Evolutionary conservation across 2,329 filamentous ascomycete genomes (phyloP).

Genomic region (Colletotrichum sansevieriae): DNA sequence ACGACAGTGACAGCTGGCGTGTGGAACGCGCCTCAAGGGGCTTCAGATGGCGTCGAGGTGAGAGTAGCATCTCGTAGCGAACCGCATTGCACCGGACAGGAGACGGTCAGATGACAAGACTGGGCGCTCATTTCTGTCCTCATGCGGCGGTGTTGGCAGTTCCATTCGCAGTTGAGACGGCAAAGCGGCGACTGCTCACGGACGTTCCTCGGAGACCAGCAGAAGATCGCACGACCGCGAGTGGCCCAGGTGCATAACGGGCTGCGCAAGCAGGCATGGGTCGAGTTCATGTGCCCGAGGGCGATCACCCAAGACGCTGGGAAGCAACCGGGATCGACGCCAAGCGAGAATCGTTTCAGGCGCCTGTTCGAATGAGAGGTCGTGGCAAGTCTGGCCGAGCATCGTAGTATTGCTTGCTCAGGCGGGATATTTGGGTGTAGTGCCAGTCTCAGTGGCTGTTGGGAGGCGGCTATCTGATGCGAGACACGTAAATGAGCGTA

Average conservation of each 20-base stretch:
- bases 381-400: conserved; percentile 10
- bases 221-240: conserved; percentile 12
- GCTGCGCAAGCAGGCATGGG: background rate
- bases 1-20: conserved; percentile 28
- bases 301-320: conserved; percentile 14
- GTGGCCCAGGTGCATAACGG: background rate
- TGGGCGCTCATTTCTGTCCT: conserved; percentile 11
- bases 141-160: conserved; percentile 21
- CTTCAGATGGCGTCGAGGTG: conserved; percentile 33
- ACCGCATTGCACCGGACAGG: conserved; percentile 18
- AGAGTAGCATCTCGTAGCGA: conserved; percentile 30
- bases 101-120: conserved; percentile 38
- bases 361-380: conserved; percentile 9
- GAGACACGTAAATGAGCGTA: background rate
- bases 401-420: background rate
- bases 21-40: conserved; percentile 4
- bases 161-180: conserved; percentile 26
- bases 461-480: conserved; percentile 6
- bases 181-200: conserved; percentile 7
- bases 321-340: conserved; percentile 15
- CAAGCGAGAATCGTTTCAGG: conserved; percentile 28
- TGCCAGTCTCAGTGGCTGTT: background rate
- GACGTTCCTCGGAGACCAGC: conserved; percentile 11
- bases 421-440: background rate
- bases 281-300: conserved; percentile 1